These are phyloP conservation scores for Lodderomyces oxycetoniae DNA, from an alignment of 1,139 yeast genomes.

Conservation along the genomic window DNA sequence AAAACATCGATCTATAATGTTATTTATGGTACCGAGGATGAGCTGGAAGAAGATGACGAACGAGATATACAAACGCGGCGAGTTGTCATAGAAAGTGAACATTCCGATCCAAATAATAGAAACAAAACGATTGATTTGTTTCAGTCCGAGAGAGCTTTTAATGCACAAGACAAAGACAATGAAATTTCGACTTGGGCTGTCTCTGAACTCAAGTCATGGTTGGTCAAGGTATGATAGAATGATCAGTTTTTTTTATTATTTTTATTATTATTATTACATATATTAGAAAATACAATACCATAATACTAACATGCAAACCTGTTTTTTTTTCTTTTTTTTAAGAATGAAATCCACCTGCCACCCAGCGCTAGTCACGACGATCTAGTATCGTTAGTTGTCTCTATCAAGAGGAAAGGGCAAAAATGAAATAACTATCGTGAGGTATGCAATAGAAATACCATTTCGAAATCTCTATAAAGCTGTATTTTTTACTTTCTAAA, in stretches of 20 bases:
- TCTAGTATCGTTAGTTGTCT: slow-evolving; percentile 46
- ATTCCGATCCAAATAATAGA: slow-evolving; percentile 8
- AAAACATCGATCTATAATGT: slow-evolving; percentile 24
- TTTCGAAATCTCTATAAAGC: too few relatives aligned
- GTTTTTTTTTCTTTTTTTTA: too few relatives aligned
- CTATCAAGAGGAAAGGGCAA: slow-evolving; percentile 37
- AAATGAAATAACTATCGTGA: too few relatives aligned
- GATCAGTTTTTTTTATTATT: not conserved
- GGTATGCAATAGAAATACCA: too few relatives aligned
- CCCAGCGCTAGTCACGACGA: slow-evolving; percentile 43
- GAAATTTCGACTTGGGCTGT: slow-evolving; percentile 26
- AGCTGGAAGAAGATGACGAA: slow-evolving; percentile 16
- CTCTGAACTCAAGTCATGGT: slow-evolving; percentile 36
- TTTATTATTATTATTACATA: not conserved
- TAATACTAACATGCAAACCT: too few relatives aligned
- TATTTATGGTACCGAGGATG: slow-evolving; percentile 19
- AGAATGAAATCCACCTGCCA: slow-evolving; percentile 48
- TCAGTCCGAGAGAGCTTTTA: slow-evolving; percentile 9
- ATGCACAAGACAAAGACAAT: not conserved
- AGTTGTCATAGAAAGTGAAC: slow-evolving; percentile 10
- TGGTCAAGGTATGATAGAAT: slow-evolving; percentile 29
- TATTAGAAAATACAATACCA: too few relatives aligned
- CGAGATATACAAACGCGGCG: slow-evolving; percentile 14
- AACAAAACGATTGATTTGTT: slow-evolving; percentile 24
- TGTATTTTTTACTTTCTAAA: not conserved